Conservation (phyloP, 108 stramenopile species). For the Parietichytrium sp. region DNA sequence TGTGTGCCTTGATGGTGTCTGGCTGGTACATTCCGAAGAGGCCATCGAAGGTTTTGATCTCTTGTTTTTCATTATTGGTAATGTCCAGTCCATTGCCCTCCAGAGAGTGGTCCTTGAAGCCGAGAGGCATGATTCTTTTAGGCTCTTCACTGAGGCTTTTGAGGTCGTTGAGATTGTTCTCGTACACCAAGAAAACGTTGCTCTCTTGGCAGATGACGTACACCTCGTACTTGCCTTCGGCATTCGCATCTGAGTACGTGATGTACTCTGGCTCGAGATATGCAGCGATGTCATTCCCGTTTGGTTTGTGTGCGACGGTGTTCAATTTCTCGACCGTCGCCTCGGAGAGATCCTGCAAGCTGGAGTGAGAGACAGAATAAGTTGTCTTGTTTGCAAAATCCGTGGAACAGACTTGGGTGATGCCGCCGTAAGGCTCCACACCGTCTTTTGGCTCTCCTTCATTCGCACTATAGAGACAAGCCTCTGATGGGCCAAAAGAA, state of each 20-base stretch:
- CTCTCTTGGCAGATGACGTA: constrained; percentile 16
- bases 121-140: background rate
- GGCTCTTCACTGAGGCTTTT: background rate
- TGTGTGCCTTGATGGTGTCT: constrained; percentile 20
- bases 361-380: background rate
- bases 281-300: background rate
- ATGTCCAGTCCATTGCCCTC: background rate
- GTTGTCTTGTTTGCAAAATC: background rate
- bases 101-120: constrained; percentile 24
- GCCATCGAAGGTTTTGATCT: background rate
- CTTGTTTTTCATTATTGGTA: background rate
- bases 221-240: background rate
- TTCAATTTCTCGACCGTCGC: background rate
- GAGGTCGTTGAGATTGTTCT: background rate
- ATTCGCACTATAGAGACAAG: constrained; percentile 12
- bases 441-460: background rate
- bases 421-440: constrained; percentile 16
- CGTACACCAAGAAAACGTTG: constrained; percentile 18
- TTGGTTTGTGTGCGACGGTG: background rate
- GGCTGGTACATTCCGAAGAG: constrained; percentile 26
- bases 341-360: background rate
- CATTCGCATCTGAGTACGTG: background rate
- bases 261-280: constrained; percentile 17
- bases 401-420: background rate
- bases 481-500: background rate